phyloP scores from a whole-genome alignment of 805 yeast genomes.

The Scheffersomyces amazonensis region DNA sequence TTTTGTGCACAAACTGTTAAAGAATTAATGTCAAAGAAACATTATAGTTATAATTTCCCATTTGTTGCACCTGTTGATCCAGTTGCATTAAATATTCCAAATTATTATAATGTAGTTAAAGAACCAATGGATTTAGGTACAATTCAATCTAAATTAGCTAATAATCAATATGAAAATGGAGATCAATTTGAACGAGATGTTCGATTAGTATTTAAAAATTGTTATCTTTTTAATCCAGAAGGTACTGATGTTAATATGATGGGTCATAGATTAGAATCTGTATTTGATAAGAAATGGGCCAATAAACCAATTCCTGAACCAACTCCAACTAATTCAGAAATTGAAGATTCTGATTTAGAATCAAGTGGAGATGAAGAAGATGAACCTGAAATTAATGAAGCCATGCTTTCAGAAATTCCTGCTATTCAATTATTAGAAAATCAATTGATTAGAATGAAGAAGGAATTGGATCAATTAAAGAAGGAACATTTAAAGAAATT shows the following conservation, averaged over 20 bases:
- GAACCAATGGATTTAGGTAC: conserved; percentile 96
- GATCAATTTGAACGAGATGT: conserved; percentile 86
- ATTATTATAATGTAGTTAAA: conserved; percentile 81
- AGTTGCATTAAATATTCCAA: conserved; percentile 87
- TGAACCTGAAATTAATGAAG: conserved; percentile 55
- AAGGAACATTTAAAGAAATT: conserved; percentile 68
- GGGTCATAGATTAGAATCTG: conserved; percentile 89
- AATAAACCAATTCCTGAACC: conserved; percentile 66
- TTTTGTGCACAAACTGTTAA: conserved; percentile 80
- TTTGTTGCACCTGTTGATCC: conserved; percentile 94
- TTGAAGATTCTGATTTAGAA: conserved; percentile 24
- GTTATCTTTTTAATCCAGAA: conserved; percentile 91
- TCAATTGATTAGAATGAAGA: conserved; percentile 81
- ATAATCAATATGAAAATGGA: conserved; percentile 84
- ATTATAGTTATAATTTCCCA: conserved; percentile 82
- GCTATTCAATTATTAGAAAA: conserved; percentile 87
- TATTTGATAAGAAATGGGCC: conserved; percentile 85
- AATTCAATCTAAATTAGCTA: conserved; percentile 71
- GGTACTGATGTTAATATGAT: conserved; percentile 94
- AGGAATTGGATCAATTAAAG: conserved; percentile 79
- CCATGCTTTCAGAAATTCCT: conserved; percentile 67
- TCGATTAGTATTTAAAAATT: conserved; percentile 79
- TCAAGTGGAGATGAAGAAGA: conserved; percentile 43
- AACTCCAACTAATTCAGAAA: conserved; percentile 53
- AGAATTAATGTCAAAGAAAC: conserved; percentile 80